These are phyloP conservation scores for Teratosphaeria viscida DNA, from an alignment of 2,329 filamentous ascomycete genomes.

Conservation along the genomic window DNA sequence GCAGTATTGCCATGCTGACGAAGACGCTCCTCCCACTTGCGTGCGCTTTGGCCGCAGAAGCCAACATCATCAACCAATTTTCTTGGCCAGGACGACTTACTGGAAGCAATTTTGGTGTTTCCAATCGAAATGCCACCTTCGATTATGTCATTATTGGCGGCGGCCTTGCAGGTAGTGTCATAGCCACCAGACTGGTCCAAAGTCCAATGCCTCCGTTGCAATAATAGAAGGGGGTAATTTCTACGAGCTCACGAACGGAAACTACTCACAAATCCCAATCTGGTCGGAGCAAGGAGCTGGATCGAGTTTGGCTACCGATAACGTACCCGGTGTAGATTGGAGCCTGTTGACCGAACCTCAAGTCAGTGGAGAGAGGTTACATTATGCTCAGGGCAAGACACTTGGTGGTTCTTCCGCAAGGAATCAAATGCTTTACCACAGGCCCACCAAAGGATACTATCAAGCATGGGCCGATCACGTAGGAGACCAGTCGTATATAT, in stretches of 20 bases:
- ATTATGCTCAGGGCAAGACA: slow-evolving; percentile 14
- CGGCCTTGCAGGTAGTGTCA: slow-evolving; percentile 5
- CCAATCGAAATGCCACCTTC: background rate
- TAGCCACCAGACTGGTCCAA: slow-evolving; percentile 11
- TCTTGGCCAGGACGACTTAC: background rate
- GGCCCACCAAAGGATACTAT: slow-evolving; percentile 20
- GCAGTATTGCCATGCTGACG: background rate
- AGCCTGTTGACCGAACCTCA: slow-evolving; percentile 18
- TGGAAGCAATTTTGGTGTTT: background rate
- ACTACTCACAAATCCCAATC: slow-evolving; percentile 3
- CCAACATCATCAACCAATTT: background rate
- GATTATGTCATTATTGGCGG: slow-evolving; percentile 6
- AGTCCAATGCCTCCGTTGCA: slow-evolving; percentile 8
- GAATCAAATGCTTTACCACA: slow-evolving; percentile 15
- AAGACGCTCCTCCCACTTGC: background rate
- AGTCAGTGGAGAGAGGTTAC: slow-evolving; percentile 5
- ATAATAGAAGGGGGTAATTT: slow-evolving; percentile 14
- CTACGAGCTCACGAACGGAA: slow-evolving; percentile 10
- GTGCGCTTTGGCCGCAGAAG: background rate
- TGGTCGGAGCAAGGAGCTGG: background rate
- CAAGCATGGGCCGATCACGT: slow-evolving; percentile 14
- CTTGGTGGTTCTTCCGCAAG: slow-evolving; percentile 15
- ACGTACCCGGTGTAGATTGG: slow-evolving; percentile 18
- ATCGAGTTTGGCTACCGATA: background rate
- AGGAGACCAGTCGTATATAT: slow-evolving; percentile 14